These are phyloP conservation scores for Penicillium taxi DNA, from an alignment of 495 filamentous ascomycete genomes.

Conservation along the genomic window DNA sequence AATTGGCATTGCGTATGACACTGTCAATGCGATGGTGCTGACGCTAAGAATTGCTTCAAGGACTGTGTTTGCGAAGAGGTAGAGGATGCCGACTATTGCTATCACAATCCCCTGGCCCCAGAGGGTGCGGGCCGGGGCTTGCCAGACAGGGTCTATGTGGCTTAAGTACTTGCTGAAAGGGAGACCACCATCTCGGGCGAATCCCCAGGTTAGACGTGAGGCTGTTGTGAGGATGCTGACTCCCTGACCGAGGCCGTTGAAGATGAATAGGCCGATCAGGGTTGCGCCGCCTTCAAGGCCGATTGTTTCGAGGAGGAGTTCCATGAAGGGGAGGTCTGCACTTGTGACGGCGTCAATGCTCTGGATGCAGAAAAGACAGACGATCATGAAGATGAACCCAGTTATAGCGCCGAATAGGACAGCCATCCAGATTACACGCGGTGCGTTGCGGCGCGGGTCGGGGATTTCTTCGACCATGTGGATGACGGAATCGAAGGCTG, in stretches of 20 bases:
- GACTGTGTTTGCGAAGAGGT: slow-evolving; percentile 41
- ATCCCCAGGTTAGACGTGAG: slow-evolving; percentile 46
- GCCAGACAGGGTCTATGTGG: slow-evolving; percentile 35
- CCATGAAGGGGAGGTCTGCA: slow-evolving; percentile 39
- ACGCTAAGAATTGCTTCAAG: slow-evolving; percentile 44
- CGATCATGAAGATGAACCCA: slow-evolving; percentile 68
- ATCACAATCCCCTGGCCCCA: slow-evolving; percentile 39
- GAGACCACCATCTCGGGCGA: slow-evolving; percentile 52
- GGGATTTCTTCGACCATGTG: slow-evolving; percentile 53
- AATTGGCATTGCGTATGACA: slow-evolving; percentile 42
- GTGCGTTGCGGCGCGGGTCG: slow-evolving; percentile 33
- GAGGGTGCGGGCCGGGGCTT: slow-evolving; percentile 37
- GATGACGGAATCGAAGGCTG: slow-evolving; percentile 55
- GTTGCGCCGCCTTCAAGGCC: slow-evolving; percentile 30
- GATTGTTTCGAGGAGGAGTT: slow-evolving; percentile 36
- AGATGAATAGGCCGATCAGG: slow-evolving; percentile 40
- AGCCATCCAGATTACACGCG: slow-evolving; percentile 35
- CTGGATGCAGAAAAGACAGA: slow-evolving; percentile 65
- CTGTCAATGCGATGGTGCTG: slow-evolving; percentile 42
- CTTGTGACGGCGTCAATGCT: slow-evolving; percentile 51
- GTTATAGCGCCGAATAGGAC: slow-evolving; percentile 42
- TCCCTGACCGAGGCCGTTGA: slow-evolving; percentile 40
- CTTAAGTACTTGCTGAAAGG: slow-evolving; percentile 37
- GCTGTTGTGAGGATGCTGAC: slow-evolving; percentile 43
- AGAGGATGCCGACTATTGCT: slow-evolving; percentile 36